A percentile compares a stretch with the other conserved stretches of the same genome.
These are phyloP conservation scores for Lentinula raphanica DNA, from an alignment of 768 basidiomycete species.

Conservation along the genomic window DNA sequence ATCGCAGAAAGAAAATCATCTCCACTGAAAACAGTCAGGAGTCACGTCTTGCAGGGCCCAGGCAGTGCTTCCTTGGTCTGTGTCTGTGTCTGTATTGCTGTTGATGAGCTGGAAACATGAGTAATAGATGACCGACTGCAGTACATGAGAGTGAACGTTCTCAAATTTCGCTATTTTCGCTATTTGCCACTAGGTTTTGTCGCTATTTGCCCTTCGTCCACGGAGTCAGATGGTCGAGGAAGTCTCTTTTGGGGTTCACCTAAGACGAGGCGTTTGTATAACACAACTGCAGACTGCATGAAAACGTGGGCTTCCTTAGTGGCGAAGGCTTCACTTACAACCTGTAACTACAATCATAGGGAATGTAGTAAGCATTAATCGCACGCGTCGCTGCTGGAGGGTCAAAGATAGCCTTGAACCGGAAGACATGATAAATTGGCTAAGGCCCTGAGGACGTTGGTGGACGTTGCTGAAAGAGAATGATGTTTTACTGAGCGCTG, in stretches of 20 bases:
- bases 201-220: not conserved
- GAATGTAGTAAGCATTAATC: constrained; percentile 3
- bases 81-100: no score
- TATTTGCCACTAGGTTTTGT: not conserved
- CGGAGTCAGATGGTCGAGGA: not conserved
- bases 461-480: no score
- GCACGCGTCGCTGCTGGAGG: not conserved
- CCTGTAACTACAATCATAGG: constrained; percentile 8
- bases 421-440: not conserved
- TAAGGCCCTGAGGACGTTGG: no score
- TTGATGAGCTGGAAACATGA: no score
- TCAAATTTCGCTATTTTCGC: no score
- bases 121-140: no score
- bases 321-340: not conserved
- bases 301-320: not conserved
- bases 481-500: no score
- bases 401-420: not conserved
- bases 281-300: not conserved
- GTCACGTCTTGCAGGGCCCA: no score
- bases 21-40: no score
- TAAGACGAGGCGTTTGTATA: constrained; percentile 5
- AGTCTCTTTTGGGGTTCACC: constrained; percentile 1
- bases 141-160: no score
- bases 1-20: no score
- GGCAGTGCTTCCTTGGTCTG: no score